Evolutionary conservation across 176 grass and related monocot genomes (phyloP).

Genomic region (Ananas comosus): DNA sequence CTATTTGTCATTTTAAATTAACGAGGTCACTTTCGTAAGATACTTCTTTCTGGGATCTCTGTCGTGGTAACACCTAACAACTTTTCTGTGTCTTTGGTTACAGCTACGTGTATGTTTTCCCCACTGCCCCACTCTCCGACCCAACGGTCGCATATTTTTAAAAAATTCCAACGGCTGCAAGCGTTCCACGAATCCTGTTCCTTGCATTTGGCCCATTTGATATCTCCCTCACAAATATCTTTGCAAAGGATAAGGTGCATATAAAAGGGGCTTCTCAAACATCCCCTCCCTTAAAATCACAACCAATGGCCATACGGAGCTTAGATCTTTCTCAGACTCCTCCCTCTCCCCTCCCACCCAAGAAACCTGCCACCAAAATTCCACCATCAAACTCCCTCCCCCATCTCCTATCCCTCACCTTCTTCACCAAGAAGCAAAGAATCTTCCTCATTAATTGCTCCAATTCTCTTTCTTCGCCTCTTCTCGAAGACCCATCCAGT

Average conservation of each 20-base stretch:
- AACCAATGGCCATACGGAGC: constrained; percentile 71
- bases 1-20: too few relatives aligned
- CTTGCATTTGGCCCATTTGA: not conserved
- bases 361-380: constrained; percentile 27
- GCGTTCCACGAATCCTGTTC: constrained; percentile 6
- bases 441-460: constrained; percentile 43
- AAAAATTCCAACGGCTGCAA: constrained; percentile 2
- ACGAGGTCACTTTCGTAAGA: too few relatives aligned
- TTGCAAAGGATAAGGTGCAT: constrained; percentile 42
- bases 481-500: constrained; percentile 49
- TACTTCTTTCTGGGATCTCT: not conserved
- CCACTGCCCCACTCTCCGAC: not conserved
- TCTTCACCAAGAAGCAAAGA: constrained; percentile 22
- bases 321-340: constrained; percentile 45
- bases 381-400: constrained; percentile 27
- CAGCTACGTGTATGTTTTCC: constrained; percentile 2
- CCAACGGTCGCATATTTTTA: not conserved
- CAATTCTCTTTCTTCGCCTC: constrained; percentile 50
- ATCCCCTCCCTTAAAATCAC: not conserved
- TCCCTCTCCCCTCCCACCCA: constrained; percentile 30
- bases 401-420: constrained; percentile 22
- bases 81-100: too few relatives aligned
- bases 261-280: not conserved
- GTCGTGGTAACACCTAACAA: too few relatives aligned
- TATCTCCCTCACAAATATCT: not conserved